These are phyloP conservation scores for Paracamarosporium sp. DNA, from an alignment of 2,329 filamentous ascomycete species.

Conservation along the genomic window DNA sequence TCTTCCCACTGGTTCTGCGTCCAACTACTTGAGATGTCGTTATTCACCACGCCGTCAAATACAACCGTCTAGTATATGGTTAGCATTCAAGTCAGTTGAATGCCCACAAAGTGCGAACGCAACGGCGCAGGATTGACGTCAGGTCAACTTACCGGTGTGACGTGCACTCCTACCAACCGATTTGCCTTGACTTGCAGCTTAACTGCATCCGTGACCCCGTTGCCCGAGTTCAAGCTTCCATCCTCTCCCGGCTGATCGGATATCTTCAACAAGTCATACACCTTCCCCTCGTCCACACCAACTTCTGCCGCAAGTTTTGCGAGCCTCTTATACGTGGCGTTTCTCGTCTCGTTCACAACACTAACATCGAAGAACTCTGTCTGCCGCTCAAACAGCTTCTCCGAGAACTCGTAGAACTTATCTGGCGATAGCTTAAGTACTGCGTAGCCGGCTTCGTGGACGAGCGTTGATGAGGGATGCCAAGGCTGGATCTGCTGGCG, in stretches of 20 bases:
- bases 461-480: conserved; percentile 77
- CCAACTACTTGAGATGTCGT: conserved; percentile 80
- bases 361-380: conserved; percentile 82
- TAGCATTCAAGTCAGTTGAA: neutral
- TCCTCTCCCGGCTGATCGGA: conserved; percentile 70
- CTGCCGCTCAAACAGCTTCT: conserved; percentile 72
- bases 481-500: conserved; percentile 93
- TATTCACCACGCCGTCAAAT: conserved; percentile 84
- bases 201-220: conserved; percentile 82
- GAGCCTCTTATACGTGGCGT: conserved; percentile 81
- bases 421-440: conserved; percentile 73
- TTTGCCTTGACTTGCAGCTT: conserved; percentile 84
- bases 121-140: too few relatives aligned
- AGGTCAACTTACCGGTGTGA: conserved; percentile 65
- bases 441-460: conserved; percentile 83
- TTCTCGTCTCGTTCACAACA: conserved; percentile 83
- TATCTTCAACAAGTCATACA: conserved; percentile 74
- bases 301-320: conserved; percentile 74
- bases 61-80: conserved; percentile 68
- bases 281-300: conserved; percentile 72
- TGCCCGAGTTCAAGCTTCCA: conserved; percentile 77
- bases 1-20: conserved; percentile 82
- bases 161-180: conserved; percentile 81
- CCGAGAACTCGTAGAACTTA: conserved; percentile 82
- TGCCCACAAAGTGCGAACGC: neutral